Conservation (phyloP, 1,284 basidiomycete genomes). For the Mycosarcoma maydis region DNA sequence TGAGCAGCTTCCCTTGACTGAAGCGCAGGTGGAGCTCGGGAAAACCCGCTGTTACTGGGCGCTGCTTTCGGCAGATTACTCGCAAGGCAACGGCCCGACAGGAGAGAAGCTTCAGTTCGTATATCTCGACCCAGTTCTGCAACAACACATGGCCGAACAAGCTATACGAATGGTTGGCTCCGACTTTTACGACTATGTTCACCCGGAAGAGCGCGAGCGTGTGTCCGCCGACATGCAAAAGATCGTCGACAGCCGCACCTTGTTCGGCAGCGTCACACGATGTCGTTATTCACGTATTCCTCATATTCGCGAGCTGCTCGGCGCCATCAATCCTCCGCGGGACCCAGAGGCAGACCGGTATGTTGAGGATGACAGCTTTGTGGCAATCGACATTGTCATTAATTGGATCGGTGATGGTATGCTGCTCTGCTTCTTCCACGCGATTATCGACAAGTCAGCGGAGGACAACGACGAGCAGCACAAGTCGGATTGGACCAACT, state of each 20-base stretch:
- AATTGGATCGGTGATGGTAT: constrained; percentile 92
- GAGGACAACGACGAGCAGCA: constrained; percentile 81
- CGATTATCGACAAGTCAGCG: constrained; percentile 75
- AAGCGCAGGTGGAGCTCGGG: constrained; percentile 28
- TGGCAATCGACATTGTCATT: constrained; percentile 89
- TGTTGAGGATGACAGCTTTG: constrained; percentile 80
- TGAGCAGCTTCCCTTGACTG: constrained; percentile 8
- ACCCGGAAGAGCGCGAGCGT: constrained; percentile 79
- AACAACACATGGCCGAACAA: constrained; percentile 79
- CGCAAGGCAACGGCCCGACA: constrained; percentile 15
- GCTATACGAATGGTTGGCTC: constrained; percentile 77
- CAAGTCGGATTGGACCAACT: constrained; percentile 89
- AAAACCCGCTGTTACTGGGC: constrained; percentile 56
- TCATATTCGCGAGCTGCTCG: constrained; percentile 69
- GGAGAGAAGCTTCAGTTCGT: constrained; percentile 77
- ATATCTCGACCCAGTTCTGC: constrained; percentile 87
- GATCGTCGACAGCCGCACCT: constrained; percentile 80
- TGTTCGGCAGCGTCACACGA: constrained; percentile 92
- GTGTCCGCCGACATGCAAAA: constrained; percentile 74
- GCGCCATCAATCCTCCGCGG: constrained; percentile 67
- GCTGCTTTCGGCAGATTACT: constrained; percentile 39
- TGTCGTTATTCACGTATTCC: constrained; percentile 70
- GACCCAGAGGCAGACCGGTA: constrained; percentile 75
- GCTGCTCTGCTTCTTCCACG: constrained; percentile 93
- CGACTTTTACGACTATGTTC: constrained; percentile 84